Conservation (phyloP, 345 rosid genomes). For the Kernera saxatilis region DNA sequence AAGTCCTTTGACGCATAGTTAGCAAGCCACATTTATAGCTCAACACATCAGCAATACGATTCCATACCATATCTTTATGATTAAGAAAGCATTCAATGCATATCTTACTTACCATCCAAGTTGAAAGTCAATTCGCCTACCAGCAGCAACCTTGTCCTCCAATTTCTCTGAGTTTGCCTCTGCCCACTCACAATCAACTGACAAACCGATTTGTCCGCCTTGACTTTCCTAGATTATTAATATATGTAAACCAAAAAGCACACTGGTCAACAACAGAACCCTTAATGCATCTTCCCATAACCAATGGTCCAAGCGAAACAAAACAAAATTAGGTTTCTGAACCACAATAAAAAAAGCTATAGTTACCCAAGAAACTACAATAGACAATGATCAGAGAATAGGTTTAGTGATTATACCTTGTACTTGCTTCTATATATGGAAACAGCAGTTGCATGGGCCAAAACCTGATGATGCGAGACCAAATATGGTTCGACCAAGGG, state of each 20-base stretch:
- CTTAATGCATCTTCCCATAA: background rate
- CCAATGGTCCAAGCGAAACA: background rate
- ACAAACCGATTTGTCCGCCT: constrained; percentile 77
- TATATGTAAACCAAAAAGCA: background rate
- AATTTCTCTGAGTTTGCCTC: constrained; percentile 55
- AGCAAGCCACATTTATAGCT: background rate
- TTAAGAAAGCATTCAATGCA: background rate
- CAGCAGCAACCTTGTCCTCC: constrained; percentile 62
- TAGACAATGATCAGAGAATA: background rate
- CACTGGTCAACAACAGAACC: background rate
- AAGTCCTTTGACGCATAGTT: no score
- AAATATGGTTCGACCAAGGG: constrained; percentile 72
- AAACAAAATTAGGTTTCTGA: background rate
- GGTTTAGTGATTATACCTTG: constrained; percentile 39
- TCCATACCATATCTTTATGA: background rate
- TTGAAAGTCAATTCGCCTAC: constrained; percentile 76
- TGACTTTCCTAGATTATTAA: constrained; percentile 50
- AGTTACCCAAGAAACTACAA: background rate
- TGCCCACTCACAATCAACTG: constrained; percentile 68
- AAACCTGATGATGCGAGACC: constrained; percentile 67
- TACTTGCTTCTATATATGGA: constrained; percentile 59
- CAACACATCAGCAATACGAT: constrained; percentile 1
- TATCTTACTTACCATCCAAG: constrained; percentile 65
- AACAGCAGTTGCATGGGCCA: constrained; percentile 82
- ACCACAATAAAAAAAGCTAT: background rate